phyloP scores from a whole-genome alignment of 108 stramenopile genomes.

The Asterionellopsis glacialis region DNA sequence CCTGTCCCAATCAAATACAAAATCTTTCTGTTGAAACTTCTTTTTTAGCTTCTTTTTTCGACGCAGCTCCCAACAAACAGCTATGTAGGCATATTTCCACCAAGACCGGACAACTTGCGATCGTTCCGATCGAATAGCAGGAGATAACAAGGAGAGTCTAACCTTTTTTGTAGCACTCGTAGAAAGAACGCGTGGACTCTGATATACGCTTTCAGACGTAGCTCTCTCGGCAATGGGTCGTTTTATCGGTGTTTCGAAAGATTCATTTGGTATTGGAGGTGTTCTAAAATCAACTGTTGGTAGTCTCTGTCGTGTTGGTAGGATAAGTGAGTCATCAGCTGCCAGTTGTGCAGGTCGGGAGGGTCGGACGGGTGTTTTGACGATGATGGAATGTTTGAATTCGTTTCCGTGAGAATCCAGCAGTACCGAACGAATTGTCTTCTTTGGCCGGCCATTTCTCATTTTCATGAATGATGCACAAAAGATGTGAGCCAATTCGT shows the following conservation, averaged over 20 bases:
- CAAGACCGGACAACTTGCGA: slow-evolving; percentile 40
- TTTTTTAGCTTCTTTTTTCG: slow-evolving; percentile 29
- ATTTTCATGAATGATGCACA: slow-evolving; percentile 37
- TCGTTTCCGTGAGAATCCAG: not conserved
- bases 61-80: slow-evolving; percentile 48
- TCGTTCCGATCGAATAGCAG: slow-evolving; percentile 6
- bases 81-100: slow-evolving; percentile 61
- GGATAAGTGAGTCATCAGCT: not conserved
- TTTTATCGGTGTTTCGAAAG: no score
- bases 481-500: slow-evolving; percentile 45
- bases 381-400: not conserved
- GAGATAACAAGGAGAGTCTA: no score
- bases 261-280: slow-evolving; percentile 9
- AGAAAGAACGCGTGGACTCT: no score
- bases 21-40: slow-evolving; percentile 26
- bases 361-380: slow-evolving; percentile 3
- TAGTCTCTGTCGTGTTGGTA: not conserved
- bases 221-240: no score
- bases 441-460: slow-evolving; percentile 58
- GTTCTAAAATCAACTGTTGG: not conserved
- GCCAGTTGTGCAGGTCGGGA: slow-evolving; percentile 6
- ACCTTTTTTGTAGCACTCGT: no score
- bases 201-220: no score
- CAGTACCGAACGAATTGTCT: slow-evolving; percentile 37
- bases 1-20: slow-evolving; percentile 41